Evolutionary conservation across 2,329 filamentous ascomycete genomes (phyloP).

Genomic region (Magnaporthiopsis incrustans): DNA sequence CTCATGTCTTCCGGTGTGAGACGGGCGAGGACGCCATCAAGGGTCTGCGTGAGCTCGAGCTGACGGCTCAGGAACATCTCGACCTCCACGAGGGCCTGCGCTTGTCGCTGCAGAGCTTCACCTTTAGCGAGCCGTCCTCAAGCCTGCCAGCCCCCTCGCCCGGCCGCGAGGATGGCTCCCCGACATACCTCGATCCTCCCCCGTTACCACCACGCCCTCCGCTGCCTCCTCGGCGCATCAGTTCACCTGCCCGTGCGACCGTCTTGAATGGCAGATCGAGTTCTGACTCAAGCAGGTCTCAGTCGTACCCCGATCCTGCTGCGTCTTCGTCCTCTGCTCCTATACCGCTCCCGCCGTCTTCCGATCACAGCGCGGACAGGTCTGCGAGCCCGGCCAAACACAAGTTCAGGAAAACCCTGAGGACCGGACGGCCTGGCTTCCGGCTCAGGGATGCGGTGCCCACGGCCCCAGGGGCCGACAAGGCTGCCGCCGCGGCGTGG

Average conservation of each 20-base stretch:
- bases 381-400: slow-evolving; percentile 54
- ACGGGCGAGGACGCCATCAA: slow-evolving; percentile 78
- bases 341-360: neutral
- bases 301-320: neutral
- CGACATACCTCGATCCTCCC: slow-evolving; percentile 72
- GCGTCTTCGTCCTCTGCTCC: neutral
- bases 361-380: slow-evolving; percentile 17
- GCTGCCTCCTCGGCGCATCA: slow-evolving; percentile 32
- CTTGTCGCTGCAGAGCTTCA: slow-evolving; percentile 46
- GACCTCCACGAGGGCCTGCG: slow-evolving; percentile 78
- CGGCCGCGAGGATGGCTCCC: slow-evolving; percentile 30
- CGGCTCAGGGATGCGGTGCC: neutral
- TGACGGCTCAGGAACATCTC: slow-evolving; percentile 89
- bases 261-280: slow-evolving; percentile 5
- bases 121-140: slow-evolving; percentile 9
- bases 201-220: slow-evolving; percentile 68
- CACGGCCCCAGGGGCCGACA: slow-evolving; percentile 41
- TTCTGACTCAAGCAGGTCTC: neutral
- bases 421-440: slow-evolving; percentile 33
- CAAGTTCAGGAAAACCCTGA: slow-evolving; percentile 53
- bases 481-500: slow-evolving; percentile 59
- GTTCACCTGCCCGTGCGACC: neutral
- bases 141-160: neutral
- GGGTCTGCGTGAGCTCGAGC: slow-evolving; percentile 72
- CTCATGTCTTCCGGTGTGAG: slow-evolving; percentile 45